These are phyloP conservation scores for Pouteria glomerata DNA, from an alignment of 148 eudicot genomes.

Conservation along the genomic window DNA sequence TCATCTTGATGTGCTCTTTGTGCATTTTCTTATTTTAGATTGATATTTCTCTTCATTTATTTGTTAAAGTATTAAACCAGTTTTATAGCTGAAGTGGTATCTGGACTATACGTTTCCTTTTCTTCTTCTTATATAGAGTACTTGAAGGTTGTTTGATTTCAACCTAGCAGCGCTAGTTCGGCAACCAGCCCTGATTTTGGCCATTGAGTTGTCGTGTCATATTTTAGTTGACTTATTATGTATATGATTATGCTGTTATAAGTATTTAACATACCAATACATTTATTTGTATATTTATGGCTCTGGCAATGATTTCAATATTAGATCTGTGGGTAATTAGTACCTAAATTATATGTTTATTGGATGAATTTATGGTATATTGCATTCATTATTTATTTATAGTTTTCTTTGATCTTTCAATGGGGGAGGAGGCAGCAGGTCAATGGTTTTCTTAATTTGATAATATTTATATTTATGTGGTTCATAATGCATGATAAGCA, in stretches of 20 bases:
- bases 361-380: not conserved
- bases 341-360: not conserved
- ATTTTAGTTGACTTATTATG: not conserved
- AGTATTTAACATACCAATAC: not conserved
- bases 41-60: not conserved
- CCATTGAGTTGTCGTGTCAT: not conserved
- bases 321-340: not conserved
- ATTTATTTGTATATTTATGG: not conserved
- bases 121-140: not conserved
- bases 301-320: not conserved
- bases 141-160: not conserved
- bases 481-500: conserved; percentile 4
- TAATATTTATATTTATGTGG: not conserved
- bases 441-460: not conserved
- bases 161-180: not conserved
- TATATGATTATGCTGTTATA: not conserved
- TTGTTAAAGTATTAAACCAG: not conserved
- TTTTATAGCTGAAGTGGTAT: not conserved
- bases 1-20: not conserved
- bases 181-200: not conserved
- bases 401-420: not conserved
- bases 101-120: not conserved
- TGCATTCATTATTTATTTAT: not conserved
- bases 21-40: not conserved
- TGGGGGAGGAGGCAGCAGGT: not conserved